phyloP scores from a whole-genome alignment of 169 alveolate genomes.

The Plasmodium berghei region DNA sequence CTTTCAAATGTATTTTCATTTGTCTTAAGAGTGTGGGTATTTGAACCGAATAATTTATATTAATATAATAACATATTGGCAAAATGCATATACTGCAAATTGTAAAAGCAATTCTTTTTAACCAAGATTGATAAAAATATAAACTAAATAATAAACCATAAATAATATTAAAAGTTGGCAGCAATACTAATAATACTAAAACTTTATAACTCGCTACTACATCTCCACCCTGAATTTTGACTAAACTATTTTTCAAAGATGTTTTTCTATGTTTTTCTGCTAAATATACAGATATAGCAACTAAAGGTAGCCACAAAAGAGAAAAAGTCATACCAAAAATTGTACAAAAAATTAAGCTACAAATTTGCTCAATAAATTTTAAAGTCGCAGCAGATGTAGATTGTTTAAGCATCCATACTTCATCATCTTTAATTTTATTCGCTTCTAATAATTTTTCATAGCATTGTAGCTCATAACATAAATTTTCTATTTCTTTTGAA shows the following conservation, averaged over 20 bases:
- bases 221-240: slow-evolving; percentile 90
- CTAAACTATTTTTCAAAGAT: slow-evolving; percentile 85
- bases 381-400: slow-evolving; percentile 91
- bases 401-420: slow-evolving; percentile 92
- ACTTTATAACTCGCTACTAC: slow-evolving; percentile 92
- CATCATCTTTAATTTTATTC: slow-evolving; percentile 89
- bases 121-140: slow-evolving; percentile 69
- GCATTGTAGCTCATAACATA: slow-evolving; percentile 84
- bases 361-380: slow-evolving; percentile 82
- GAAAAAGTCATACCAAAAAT: slow-evolving; percentile 88
- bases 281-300: slow-evolving; percentile 85
- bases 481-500: slow-evolving; percentile 80
- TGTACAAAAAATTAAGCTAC: slow-evolving; percentile 81
- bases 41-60: slow-evolving; percentile 84
- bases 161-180: slow-evolving; percentile 88
- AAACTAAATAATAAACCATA: slow-evolving; percentile 89
- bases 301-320: slow-evolving; percentile 92
- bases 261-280: slow-evolving; percentile 91
- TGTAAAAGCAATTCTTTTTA: slow-evolving; percentile 75
- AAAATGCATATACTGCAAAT: slow-evolving; percentile 77
- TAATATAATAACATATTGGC: slow-evolving; percentile 83
- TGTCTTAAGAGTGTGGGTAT: slow-evolving; percentile 84
- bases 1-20: slow-evolving; percentile 79
- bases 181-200: slow-evolving; percentile 88
- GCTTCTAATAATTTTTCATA: slow-evolving; percentile 86